Base-by-base conservation (phyloP, 306 rosid species). In the Prinsepia uniflora region DNA sequence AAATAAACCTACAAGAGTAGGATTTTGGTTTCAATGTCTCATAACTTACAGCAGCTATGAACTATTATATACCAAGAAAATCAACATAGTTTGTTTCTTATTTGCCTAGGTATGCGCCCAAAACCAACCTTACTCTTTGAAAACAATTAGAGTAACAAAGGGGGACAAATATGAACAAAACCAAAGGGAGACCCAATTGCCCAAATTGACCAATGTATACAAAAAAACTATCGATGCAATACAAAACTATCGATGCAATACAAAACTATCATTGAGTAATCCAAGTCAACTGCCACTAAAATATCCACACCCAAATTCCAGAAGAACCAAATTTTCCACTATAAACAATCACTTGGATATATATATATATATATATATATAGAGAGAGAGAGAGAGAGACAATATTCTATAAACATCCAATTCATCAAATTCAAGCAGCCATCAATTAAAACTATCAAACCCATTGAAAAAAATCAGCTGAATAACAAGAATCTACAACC, bases 1-100 rank as follows among this genome's bases (percentile, higher is more conserved):
- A 87, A n/a, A 63, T 95, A 95, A 44, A 89, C 99, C 99, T 95
- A 88, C 80, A 85, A 71, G 56, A 78, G 72, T 22, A 72, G 72
- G 67, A 71, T 54, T 68, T 45, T 68, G 41, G 63, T 62, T 22
- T 82, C 74, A 87, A 39, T 57, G 30, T 34, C n/a, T 56, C 8
- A 4, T 4, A 57, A 46, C n/a, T 10, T 20, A 70, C 22, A 8
- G 43, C 53, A 2, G 30, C 14, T 5, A 7, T 9, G 17, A 39
- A 41, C 40, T 39, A 20, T 30, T n/a, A 40, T 11, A 0, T 40
- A 50, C 52, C 49, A 48, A 52, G 69, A 42, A 67, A 54, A 54
- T 19, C 34, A 8, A 1, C 57, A 52, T 48, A 13, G 53, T 52
- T 52, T 19, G 24, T 52, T n/a, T 52, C 57, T 20, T n/a, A 9